Evolutionary conservation across 2,329 filamentous ascomycete species (phyloP).

Genomic region (Colletotrichum chlorophyti): DNA sequence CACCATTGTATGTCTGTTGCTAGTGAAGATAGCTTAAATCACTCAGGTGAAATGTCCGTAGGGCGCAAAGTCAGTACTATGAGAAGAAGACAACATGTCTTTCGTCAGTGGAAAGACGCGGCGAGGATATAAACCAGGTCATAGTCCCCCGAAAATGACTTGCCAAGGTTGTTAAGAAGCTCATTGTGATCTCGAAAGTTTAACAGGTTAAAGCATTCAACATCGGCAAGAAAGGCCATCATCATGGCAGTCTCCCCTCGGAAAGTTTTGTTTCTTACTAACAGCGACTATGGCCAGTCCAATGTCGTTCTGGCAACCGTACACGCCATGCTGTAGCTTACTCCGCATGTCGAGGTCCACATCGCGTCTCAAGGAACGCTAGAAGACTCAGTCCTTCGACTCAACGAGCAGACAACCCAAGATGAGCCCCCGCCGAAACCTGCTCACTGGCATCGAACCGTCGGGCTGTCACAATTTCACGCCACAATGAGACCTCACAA

Average conservation of each 20-base stretch:
- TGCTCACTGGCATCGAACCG: background rate
- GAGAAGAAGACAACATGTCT: no score
- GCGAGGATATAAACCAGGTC: no score
- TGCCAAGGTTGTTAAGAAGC: no score
- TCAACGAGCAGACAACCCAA: background rate
- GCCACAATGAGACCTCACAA: background rate
- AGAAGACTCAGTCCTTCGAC: background rate
- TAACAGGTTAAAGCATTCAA: no score
- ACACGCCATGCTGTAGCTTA: slow-evolving; percentile 43
- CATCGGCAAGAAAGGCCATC: no score
- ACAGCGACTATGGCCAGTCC: slow-evolving; percentile 52
- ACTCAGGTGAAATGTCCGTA: no score
- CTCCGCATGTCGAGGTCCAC: slow-evolving; percentile 47
- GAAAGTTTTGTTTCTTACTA: slow-evolving; percentile 50
- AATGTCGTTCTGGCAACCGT: slow-evolving; percentile 52
- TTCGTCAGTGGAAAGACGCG: no score
- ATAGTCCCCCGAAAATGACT: no score
- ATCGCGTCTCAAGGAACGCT: slow-evolving; percentile 42
- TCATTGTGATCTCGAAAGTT: no score
- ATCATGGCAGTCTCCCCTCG: background rate
- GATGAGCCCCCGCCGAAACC: background rate
- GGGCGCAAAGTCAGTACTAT: no score
- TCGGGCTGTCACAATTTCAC: background rate
- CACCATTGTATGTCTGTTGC: no score
- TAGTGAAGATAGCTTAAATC: no score